Percentiles rank a stretch among this genome's conserved stretches.
phyloP scores from a whole-genome alignment of 2,329 filamentous ascomycete genomes.

The Phoma sp. region DNA sequence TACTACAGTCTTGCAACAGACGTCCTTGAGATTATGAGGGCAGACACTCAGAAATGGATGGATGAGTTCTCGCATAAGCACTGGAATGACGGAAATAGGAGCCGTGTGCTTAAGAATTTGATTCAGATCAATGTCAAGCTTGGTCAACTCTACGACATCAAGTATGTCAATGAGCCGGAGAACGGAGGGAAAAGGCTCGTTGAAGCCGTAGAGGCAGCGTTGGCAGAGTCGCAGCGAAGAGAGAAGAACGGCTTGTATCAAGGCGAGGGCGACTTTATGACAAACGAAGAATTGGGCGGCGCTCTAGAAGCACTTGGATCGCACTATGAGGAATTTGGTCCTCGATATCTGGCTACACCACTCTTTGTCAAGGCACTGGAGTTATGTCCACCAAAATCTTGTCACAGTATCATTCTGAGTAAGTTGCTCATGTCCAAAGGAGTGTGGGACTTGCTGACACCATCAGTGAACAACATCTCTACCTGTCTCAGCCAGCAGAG shows the following conservation, averaged over 20 bases:
- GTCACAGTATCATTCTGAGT: slow-evolving; percentile 82
- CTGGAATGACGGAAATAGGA: slow-evolving; percentile 57
- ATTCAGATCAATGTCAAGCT: slow-evolving; percentile 83
- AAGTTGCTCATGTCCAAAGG: slow-evolving; percentile 40
- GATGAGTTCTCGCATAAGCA: slow-evolving; percentile 52
- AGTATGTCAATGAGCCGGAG: slow-evolving; percentile 75
- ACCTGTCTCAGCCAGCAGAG: slow-evolving; percentile 73
- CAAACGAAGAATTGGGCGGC: slow-evolving; percentile 72
- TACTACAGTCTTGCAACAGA: slow-evolving; percentile 73
- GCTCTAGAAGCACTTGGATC: slow-evolving; percentile 77
- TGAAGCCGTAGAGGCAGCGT: slow-evolving; percentile 79
- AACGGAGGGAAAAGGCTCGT: slow-evolving; percentile 76
- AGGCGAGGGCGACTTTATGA: slow-evolving; percentile 74
- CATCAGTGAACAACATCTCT: slow-evolving; percentile 77
- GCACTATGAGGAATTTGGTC: slow-evolving; percentile 74
- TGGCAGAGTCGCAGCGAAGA: slow-evolving; percentile 75
- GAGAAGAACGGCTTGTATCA: slow-evolving; percentile 70
- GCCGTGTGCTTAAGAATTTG: slow-evolving; percentile 72
- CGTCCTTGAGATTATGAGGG: slow-evolving; percentile 76
- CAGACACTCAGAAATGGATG: slow-evolving; percentile 66
- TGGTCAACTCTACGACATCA: slow-evolving; percentile 78
- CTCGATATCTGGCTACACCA: slow-evolving; percentile 82
- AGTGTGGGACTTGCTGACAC: slow-evolving; percentile 14
- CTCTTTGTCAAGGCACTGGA: slow-evolving; percentile 85
- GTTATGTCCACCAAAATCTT: slow-evolving; percentile 67